phyloP scores from a whole-genome alignment of 2,329 filamentous ascomycete species.

The Cladosporium colombiae region DNA sequence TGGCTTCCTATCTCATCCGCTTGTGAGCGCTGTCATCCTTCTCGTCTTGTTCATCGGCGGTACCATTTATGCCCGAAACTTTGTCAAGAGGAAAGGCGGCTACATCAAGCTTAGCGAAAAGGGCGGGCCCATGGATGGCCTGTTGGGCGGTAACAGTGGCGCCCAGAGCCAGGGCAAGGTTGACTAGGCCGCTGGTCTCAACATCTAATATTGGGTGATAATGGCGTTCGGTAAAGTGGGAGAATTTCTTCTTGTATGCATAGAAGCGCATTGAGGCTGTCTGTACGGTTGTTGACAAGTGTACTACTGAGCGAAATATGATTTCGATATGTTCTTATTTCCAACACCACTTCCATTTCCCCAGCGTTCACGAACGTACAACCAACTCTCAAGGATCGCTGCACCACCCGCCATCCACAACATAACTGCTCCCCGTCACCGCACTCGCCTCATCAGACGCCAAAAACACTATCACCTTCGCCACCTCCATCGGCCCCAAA shows the following conservation, averaged over 20 bases:
- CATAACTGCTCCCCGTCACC: slow-evolving; percentile 36
- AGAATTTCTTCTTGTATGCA: slow-evolving; percentile 19
- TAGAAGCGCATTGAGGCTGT: slow-evolving; percentile 6
- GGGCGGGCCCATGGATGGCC: slow-evolving; percentile 65
- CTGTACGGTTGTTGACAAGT: slow-evolving; percentile 1
- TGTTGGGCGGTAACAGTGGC: slow-evolving; percentile 58
- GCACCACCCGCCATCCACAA: slow-evolving; percentile 37
- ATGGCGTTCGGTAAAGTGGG: slow-evolving; percentile 6
- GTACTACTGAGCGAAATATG: slow-evolving; percentile 15
- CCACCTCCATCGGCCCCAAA: slow-evolving; percentile 34
- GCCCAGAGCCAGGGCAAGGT: slow-evolving; percentile 31
- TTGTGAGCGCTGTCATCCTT: slow-evolving; percentile 55
- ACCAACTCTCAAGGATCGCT: slow-evolving; percentile 25
- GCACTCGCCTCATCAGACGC: slow-evolving; percentile 36
- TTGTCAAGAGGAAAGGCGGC: slow-evolving; percentile 33
- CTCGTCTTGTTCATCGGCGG: slow-evolving; percentile 49
- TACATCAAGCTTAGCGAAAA: slow-evolving; percentile 51
- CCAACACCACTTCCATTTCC: background rate
- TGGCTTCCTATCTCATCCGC: slow-evolving; percentile 47
- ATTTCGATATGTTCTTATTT: background rate
- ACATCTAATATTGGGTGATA: slow-evolving; percentile 20
- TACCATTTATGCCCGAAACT: slow-evolving; percentile 34
- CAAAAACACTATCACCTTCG: slow-evolving; percentile 34
- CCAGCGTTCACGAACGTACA: background rate
- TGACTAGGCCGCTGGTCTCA: slow-evolving; percentile 24